Conservation (phyloP, 768 basidiomycete genomes). For the Suillus plorans region DNA sequence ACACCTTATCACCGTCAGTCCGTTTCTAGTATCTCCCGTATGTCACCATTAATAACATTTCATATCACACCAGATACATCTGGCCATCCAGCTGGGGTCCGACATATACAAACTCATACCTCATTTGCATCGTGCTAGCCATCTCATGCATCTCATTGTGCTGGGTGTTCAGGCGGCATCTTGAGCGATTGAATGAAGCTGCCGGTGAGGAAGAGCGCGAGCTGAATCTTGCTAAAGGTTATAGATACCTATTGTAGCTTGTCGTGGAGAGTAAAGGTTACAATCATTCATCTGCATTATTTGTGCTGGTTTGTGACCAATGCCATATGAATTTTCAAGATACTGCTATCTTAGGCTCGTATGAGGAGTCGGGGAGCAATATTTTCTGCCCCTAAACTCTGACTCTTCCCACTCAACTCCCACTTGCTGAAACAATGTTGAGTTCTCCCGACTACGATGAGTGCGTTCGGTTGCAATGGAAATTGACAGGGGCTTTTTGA, state of each 20-base stretch:
- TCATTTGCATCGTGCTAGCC: constrained; percentile 63
- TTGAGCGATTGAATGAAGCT: constrained; percentile 38
- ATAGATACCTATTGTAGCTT: constrained; percentile 42
- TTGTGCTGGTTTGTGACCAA: too few relatives aligned
- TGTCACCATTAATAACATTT: neutral
- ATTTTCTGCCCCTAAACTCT: too few relatives aligned
- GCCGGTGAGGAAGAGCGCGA: constrained; percentile 38
- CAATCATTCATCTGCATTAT: neutral
- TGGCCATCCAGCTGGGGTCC: constrained; percentile 70
- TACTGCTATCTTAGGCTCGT: too few relatives aligned
- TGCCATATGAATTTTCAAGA: too few relatives aligned
- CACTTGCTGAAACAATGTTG: too few relatives aligned
- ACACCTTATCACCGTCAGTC: constrained; percentile 10
- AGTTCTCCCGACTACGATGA: too few relatives aligned
- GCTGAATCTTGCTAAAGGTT: constrained; percentile 33
- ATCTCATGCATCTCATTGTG: constrained; percentile 48
- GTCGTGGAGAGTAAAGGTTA: too few relatives aligned
- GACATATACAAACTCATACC: constrained; percentile 63
- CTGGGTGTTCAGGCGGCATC: constrained; percentile 41
- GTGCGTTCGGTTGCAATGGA: too few relatives aligned
- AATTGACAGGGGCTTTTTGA: too few relatives aligned
- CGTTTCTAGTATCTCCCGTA: constrained; percentile 5
- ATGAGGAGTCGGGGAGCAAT: too few relatives aligned
- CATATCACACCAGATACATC: constrained; percentile 42
- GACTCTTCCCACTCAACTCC: too few relatives aligned